A percentile compares a stretch with the other conserved stretches of the same genome.
Conservation (phyloP, 1,284 basidiomycete genomes). For the Trichosporon coremiiforme region DNA sequence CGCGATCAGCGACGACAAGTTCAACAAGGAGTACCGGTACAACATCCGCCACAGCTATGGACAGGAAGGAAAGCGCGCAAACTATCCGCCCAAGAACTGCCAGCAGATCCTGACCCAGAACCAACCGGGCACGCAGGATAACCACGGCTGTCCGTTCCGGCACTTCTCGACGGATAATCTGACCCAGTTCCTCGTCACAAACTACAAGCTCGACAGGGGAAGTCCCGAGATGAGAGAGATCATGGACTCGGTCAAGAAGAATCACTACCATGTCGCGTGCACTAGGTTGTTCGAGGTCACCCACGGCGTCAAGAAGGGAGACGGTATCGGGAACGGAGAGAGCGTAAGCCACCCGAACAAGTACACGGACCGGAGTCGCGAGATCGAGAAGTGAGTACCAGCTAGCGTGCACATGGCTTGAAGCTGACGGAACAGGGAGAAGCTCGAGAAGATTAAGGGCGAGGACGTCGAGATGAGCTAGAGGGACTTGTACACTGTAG, state of each 20-base stretch:
- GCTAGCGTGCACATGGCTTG: not conserved
- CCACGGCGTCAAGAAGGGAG: slow-evolving; percentile 86
- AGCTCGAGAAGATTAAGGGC: slow-evolving; percentile 37
- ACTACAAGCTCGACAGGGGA: slow-evolving; percentile 66
- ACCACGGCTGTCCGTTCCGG: slow-evolving; percentile 93
- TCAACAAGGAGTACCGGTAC: slow-evolving; percentile 97
- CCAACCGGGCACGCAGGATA: slow-evolving; percentile 71
- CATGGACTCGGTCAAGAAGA: slow-evolving; percentile 73
- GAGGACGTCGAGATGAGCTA: slow-evolving; percentile 31
- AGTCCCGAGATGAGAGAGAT: slow-evolving; percentile 83
- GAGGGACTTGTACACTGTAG: slow-evolving; percentile 11
- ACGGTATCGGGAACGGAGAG: slow-evolving; percentile 78
- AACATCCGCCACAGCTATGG: slow-evolving; percentile 97
- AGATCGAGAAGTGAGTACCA: slow-evolving; percentile 53
- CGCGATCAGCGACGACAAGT: slow-evolving; percentile 85
- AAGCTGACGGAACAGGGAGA: slow-evolving; percentile 29
- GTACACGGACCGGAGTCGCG: slow-evolving; percentile 61
- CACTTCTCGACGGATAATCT: slow-evolving; percentile 87
- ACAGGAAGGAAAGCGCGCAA: slow-evolving; percentile 88
- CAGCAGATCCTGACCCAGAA: slow-evolving; percentile 82
- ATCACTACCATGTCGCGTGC: slow-evolving; percentile 94
- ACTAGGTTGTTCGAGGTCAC: slow-evolving; percentile 96
- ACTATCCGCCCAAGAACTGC: slow-evolving; percentile 95
- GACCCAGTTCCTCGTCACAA: slow-evolving; percentile 69
- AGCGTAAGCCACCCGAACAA: slow-evolving; percentile 94